phyloP scores from a whole-genome alignment of 1,139 yeast species.

The Hemisphaericaspora subhashii region DNA sequence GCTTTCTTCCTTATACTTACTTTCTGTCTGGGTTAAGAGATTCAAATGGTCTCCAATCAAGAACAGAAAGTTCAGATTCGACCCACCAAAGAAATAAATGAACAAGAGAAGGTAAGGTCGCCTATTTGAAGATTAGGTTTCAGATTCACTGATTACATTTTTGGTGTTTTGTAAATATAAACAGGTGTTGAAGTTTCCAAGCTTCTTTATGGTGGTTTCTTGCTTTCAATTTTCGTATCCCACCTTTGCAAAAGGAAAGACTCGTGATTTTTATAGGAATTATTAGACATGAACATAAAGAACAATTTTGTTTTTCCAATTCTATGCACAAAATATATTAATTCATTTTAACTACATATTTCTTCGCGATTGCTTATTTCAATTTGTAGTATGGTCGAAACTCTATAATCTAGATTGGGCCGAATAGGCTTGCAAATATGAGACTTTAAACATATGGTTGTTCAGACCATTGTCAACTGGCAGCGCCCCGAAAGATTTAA shows the following conservation, averaged over 20 bases:
- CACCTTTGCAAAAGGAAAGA: background rate
- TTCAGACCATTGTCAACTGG: no score
- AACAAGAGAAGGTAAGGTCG: slow-evolving; percentile 1
- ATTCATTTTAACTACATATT: background rate
- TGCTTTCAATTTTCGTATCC: background rate
- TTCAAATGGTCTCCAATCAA: slow-evolving; percentile 98
- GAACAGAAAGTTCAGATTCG: slow-evolving; percentile 91
- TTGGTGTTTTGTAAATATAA: slow-evolving; percentile 3
- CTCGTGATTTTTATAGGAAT: background rate
- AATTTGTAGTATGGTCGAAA: slow-evolving; percentile 1
- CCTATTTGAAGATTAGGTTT: background rate
- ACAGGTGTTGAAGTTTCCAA: slow-evolving; percentile 3
- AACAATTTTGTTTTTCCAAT: background rate
- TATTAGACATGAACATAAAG: slow-evolving; percentile 2
- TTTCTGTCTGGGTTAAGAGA: slow-evolving; percentile 91
- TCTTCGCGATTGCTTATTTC: background rate
- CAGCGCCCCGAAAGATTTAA: no score
- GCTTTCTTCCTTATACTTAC: slow-evolving; percentile 74
- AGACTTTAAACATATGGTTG: no score
- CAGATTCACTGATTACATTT: slow-evolving; percentile 4
- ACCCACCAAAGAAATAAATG: slow-evolving; percentile 61
- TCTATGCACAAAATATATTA: background rate
- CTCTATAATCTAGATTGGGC: background rate
- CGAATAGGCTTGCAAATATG: no score
- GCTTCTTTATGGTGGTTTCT: background rate